Evolutionary conservation across 1,284 basidiomycete species (phyloP).

Genomic region (Heterobasidion parviporum): DNA sequence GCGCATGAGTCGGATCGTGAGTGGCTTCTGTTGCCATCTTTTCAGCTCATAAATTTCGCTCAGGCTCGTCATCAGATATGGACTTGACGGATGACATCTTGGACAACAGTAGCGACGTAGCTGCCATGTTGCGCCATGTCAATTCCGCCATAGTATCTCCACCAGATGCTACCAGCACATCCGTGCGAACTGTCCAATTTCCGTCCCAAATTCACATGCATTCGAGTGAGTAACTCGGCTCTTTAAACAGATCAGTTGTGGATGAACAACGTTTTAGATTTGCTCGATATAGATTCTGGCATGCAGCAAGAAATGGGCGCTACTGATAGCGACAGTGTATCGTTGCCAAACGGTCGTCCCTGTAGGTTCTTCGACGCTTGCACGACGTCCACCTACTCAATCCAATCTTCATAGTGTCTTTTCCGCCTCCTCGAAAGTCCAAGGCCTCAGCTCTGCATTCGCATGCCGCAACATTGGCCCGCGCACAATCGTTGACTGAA

Average conservation of each 20-base stretch:
- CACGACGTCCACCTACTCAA: neutral
- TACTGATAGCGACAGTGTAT: conserved; percentile 39
- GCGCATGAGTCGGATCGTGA: conserved; percentile 14
- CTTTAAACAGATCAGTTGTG: neutral
- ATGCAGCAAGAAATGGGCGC: conserved; percentile 63
- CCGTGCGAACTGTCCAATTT: conserved; percentile 50
- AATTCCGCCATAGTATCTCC: conserved; percentile 31
- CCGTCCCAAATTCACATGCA: conserved; percentile 44
- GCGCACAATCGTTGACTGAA: conserved; percentile 17
- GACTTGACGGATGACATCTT: conserved; percentile 17
- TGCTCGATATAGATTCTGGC: conserved; percentile 63
- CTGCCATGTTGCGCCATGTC: conserved; percentile 27
- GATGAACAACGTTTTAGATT: conserved; percentile 33
- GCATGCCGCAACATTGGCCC: conserved; percentile 8
- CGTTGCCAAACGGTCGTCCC: conserved; percentile 11
- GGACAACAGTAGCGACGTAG: conserved; percentile 31
- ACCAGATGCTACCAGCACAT: conserved; percentile 44
- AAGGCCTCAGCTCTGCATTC: conserved; percentile 4
- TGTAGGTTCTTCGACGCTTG: conserved; percentile 8
- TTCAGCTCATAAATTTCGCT: neutral
- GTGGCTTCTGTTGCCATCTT: conserved; percentile 1
- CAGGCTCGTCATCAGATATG: conserved; percentile 17
- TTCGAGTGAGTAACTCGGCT: conserved; percentile 40
- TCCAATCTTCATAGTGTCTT: conserved; percentile 11
- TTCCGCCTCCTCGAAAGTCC: conserved; percentile 13